Conservation (phyloP, 2,329 filamentous ascomycete species). For the Ustilaginoidea virens region DNA sequence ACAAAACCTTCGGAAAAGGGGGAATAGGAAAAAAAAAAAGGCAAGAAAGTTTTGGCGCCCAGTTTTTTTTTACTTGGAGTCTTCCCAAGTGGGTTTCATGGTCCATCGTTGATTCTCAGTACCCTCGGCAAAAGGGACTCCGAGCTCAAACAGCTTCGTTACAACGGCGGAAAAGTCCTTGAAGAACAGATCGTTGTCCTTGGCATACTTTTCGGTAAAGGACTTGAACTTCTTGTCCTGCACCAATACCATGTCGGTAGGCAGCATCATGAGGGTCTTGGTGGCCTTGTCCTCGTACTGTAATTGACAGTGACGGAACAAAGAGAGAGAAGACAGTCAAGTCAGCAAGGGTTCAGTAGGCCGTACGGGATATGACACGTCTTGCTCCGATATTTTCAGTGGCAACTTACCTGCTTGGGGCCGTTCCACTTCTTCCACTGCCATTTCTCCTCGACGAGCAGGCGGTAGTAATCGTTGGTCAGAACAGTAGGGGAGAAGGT, state of each 20-base stretch:
- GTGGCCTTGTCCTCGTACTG: slow-evolving; percentile 76
- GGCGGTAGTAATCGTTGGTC: slow-evolving; percentile 88
- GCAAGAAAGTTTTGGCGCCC: too few species aligned
- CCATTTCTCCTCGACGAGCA: slow-evolving; percentile 89
- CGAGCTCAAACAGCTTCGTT: slow-evolving; percentile 78
- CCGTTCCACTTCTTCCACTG: slow-evolving; percentile 82
- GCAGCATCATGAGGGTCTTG: slow-evolving; percentile 94
- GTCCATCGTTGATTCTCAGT: slow-evolving; percentile 38
- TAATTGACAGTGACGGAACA: slow-evolving; percentile 21
- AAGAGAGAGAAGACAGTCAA: neutral
- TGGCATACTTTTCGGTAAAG: slow-evolving; percentile 75
- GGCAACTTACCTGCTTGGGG: slow-evolving; percentile 45
- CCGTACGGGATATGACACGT: too few species aligned
- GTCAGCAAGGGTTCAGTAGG: slow-evolving; percentile 6
- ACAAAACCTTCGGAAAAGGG: too few species aligned
- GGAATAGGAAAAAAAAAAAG: too few species aligned
- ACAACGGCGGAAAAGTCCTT: slow-evolving; percentile 74
- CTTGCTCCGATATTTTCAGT: too few species aligned
- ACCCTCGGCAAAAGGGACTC: slow-evolving; percentile 68
- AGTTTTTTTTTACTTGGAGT: slow-evolving; percentile 14
- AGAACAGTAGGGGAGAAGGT: slow-evolving; percentile 81
- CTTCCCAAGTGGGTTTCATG: slow-evolving; percentile 42
- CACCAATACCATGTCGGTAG: slow-evolving; percentile 74
- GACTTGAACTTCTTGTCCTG: slow-evolving; percentile 77
- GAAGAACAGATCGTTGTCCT: slow-evolving; percentile 86